Conservation (phyloP, 192 early-diverging fungal species). For the Linderina pennispora region DNA sequence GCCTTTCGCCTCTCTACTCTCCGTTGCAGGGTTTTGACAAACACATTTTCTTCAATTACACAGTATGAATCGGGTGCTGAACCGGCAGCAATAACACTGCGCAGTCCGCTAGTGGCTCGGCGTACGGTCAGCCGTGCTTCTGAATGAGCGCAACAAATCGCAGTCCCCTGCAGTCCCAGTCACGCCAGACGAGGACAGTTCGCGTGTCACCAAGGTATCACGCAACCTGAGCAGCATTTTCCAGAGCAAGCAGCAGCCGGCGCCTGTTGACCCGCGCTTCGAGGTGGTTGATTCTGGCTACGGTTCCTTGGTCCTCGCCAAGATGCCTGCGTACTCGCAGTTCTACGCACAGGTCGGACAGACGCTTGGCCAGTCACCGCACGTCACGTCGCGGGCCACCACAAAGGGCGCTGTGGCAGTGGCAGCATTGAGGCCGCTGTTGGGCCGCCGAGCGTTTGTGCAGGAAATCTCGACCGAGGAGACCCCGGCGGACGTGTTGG, state of each 20-base stretch:
- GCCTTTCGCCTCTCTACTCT: no score
- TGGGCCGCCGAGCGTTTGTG: conserved; percentile 27
- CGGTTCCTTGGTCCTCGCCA: conserved; percentile 19
- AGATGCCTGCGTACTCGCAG: conserved; percentile 33
- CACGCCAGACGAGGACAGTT: not conserved
- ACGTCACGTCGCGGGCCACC: conserved; percentile 7
- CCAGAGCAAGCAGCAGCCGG: conserved; percentile 11
- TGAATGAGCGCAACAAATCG: conserved; percentile 2
- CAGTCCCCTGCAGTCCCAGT: not conserved
- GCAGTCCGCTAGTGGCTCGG: no score
- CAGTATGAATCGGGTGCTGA: no score
- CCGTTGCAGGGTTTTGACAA: no score
- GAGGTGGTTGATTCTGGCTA: conserved; percentile 16
- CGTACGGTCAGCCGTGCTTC: conserved; percentile 4
- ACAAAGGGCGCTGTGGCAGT: conserved; percentile 12
- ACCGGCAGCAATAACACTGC: no score
- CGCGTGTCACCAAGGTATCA: not conserved
- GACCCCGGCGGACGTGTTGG: conserved; percentile 55
- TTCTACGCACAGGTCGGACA: conserved; percentile 25
- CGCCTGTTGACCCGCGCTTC: conserved; percentile 26
- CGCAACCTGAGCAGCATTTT: conserved; percentile 13
- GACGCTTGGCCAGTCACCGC: conserved; percentile 21
- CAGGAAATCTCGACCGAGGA: conserved; percentile 48
- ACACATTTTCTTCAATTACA: no score
- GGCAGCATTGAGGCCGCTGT: conserved; percentile 18